Percentiles rank a stretch among this genome's conserved stretches.
These are phyloP conservation scores for Gymnopilus junonius DNA, from an alignment of 768 basidiomycete genomes.

Conservation along the genomic window DNA sequence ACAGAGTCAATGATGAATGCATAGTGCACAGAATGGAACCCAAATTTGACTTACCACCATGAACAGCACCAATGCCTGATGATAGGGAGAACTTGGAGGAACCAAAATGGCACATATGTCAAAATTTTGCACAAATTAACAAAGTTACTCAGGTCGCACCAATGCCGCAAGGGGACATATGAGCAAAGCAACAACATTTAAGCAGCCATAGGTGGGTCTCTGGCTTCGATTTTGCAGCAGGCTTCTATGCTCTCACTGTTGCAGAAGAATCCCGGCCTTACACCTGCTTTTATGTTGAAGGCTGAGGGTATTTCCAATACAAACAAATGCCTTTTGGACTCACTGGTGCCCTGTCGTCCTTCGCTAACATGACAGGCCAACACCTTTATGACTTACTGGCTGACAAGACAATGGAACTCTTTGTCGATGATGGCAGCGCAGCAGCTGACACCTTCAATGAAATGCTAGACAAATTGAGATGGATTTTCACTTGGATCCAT, in stretches of 20 bases:
- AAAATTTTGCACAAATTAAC: slow-evolving; percentile 40
- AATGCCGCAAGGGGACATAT: slow-evolving; percentile 43
- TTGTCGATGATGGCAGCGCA: slow-evolving; percentile 43
- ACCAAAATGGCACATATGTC: slow-evolving; percentile 40
- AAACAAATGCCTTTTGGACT: slow-evolving; percentile 43
- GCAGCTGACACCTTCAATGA: slow-evolving; percentile 36
- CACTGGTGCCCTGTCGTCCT: slow-evolving; percentile 40
- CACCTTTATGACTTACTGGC: slow-evolving; percentile 30
- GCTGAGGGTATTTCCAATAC: slow-evolving; percentile 39
- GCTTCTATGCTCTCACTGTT: slow-evolving; percentile 34
- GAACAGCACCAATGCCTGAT: neutral
- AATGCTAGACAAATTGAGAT: slow-evolving; percentile 24
- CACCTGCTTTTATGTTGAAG: slow-evolving; percentile 39
- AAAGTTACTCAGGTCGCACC: slow-evolving; percentile 31
- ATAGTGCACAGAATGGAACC: slow-evolving; percentile 1
- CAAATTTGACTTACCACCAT: neutral
- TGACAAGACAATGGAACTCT: slow-evolving; percentile 30
- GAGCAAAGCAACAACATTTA: slow-evolving; percentile 39
- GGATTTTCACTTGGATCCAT: slow-evolving; percentile 30
- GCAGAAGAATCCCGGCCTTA: slow-evolving; percentile 25
- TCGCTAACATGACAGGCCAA: slow-evolving; percentile 32
- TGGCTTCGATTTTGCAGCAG: slow-evolving; percentile 43
- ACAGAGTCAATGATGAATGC: slow-evolving; percentile 39
- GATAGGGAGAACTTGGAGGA: neutral
- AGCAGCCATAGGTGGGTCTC: slow-evolving; percentile 37